A percentile compares a stretch with the other conserved stretches of the same genome.
These are phyloP conservation scores for Saccharomycopsis hybrid DNA, from an alignment of 1,139 yeast genomes.

Conservation along the genomic window DNA sequence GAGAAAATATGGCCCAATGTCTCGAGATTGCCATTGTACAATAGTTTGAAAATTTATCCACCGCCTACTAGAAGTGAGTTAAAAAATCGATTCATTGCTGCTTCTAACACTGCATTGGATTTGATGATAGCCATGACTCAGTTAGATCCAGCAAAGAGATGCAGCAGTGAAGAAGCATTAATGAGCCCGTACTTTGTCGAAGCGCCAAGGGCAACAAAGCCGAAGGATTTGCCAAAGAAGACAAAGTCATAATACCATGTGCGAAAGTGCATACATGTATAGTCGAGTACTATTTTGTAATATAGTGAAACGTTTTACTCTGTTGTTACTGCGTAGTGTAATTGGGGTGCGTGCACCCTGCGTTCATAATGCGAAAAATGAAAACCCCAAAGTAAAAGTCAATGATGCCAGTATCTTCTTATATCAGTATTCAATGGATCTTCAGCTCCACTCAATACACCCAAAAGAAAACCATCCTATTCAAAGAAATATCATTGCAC, in stretches of 20 bases:
- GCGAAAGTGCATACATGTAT: too few species aligned
- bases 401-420: too few species aligned
- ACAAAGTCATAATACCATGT: constrained; percentile 21
- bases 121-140: constrained; percentile 67
- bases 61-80: constrained; percentile 79
- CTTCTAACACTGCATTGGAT: constrained; percentile 79
- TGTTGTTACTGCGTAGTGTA: too few species aligned
- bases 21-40: constrained; percentile 67
- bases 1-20: constrained; percentile 92
- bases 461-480: too few species aligned
- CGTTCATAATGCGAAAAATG: too few species aligned
- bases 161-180: constrained; percentile 61
- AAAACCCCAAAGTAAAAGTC: too few species aligned
- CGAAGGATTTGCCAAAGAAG: constrained; percentile 58
- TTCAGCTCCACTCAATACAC: too few species aligned
- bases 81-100: constrained; percentile 82
- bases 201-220: constrained; percentile 70
- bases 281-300: too few species aligned
- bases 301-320: too few species aligned
- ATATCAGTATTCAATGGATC: too few species aligned
- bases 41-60: constrained; percentile 68
- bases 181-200: constrained; percentile 66
- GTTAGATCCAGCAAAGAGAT: constrained; percentile 72
- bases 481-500: too few species aligned
- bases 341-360: too few species aligned